Percentiles rank a stretch among this genome's conserved stretches.
Conservation (phyloP, 2,329 filamentous ascomycete species). For the Clathrospora elynae region DNA sequence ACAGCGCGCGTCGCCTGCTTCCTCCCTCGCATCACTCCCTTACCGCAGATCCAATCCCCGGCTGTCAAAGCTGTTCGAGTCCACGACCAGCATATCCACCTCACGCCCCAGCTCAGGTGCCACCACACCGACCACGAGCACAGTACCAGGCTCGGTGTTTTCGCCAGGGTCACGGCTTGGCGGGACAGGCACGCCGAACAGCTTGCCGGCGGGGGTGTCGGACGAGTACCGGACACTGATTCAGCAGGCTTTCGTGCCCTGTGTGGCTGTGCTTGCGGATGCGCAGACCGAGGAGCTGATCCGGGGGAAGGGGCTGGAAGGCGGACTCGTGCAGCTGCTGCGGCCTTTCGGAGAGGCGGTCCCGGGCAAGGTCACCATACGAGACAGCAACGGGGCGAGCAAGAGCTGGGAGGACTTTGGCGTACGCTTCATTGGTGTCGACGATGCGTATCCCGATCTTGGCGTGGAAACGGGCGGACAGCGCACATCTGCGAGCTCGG, state of each 20-base stretch:
- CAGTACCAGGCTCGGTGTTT: constrained; percentile 50
- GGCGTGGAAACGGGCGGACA: constrained; percentile 31
- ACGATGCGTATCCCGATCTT: constrained; percentile 55
- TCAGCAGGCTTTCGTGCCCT: constrained; percentile 83
- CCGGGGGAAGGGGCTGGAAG: constrained; percentile 79
- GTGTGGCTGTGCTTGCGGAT: constrained; percentile 86
- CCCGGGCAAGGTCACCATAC: constrained; percentile 83
- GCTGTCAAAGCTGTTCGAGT: constrained; percentile 59
- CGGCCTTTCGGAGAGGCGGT: constrained; percentile 89
- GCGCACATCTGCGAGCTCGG: constrained; percentile 32
- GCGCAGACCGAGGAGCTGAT: constrained; percentile 81
- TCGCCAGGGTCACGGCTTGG: constrained; percentile 49
- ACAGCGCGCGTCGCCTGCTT: constrained; percentile 63
- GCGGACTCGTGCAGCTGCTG: constrained; percentile 82
- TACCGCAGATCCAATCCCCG: constrained; percentile 60
- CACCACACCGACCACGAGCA: constrained; percentile 49
- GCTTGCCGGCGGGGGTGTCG: constrained; percentile 49
- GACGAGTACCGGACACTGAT: constrained; percentile 69
- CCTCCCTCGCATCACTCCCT: constrained; percentile 62
- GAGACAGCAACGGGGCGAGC: constrained; percentile 87
- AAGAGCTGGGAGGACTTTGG: constrained; percentile 87
- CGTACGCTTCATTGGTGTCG: constrained; percentile 79
- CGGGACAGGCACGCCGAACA: constrained; percentile 48
- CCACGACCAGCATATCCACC: constrained; percentile 53
- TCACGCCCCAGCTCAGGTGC: constrained; percentile 51